phyloP scores from a whole-genome alignment of 108 stramenopile species.

The Poteriospumella lacustris region DNA sequence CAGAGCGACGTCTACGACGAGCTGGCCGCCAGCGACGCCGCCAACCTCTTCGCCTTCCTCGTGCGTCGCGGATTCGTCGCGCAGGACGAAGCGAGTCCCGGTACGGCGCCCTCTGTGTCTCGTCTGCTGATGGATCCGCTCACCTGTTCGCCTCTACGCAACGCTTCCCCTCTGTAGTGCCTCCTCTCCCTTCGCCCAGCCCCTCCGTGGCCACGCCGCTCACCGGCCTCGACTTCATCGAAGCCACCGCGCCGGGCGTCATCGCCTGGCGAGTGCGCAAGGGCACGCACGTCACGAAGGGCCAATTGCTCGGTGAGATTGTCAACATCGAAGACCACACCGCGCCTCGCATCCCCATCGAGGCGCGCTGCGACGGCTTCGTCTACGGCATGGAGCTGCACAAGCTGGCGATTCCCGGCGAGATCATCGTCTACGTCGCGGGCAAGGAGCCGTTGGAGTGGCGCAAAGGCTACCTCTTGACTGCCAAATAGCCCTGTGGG shows the following conservation, averaged over 20 bases:
- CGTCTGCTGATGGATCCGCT: too few species aligned
- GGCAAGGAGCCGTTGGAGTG: neutral
- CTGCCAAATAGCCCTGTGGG: neutral
- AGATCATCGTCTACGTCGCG: constrained; percentile 15
- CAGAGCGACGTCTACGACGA: neutral
- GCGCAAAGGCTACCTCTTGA: constrained; percentile 12
- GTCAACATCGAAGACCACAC: constrained; percentile 10
- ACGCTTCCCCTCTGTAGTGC: neutral
- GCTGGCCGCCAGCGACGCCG: neutral
- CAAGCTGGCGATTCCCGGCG: constrained; percentile 11
- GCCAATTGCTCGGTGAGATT: constrained; percentile 19
- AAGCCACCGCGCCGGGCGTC: constrained; percentile 1
- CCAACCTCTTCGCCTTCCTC: neutral
- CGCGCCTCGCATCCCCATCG: neutral
- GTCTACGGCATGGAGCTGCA: constrained; percentile 21
- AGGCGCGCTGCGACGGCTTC: neutral
- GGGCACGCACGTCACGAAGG: neutral
- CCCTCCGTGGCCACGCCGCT: neutral
- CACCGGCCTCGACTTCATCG: constrained; percentile 17
- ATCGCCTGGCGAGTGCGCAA: constrained; percentile 5
- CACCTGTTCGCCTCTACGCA: neutral
- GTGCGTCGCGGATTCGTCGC: neutral
- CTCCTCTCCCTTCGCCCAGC: neutral
- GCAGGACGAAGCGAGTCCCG: too few species aligned
- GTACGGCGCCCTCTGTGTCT: too few species aligned